Percentiles rank a stretch among this genome's conserved stretches.
Conservation (phyloP, 495 filamentous ascomycete species). For the Pseudoneurospora amorphoporcata region DNA sequence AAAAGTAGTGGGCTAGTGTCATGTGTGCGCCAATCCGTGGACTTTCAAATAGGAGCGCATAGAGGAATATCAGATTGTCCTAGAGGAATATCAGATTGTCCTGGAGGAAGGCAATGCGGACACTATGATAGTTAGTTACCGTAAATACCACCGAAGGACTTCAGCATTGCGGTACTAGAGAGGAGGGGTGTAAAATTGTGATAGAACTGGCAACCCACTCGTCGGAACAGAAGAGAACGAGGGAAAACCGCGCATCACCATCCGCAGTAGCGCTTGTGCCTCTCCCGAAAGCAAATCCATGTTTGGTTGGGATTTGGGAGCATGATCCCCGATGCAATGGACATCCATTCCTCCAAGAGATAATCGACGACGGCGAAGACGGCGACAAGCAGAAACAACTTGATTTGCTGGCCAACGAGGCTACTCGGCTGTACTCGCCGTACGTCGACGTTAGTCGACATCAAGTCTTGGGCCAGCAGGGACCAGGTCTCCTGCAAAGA, state of each 20-base stretch:
- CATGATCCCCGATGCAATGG: neutral
- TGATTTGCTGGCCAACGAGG: neutral
- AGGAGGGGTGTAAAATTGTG: neutral
- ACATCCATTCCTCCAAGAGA: neutral
- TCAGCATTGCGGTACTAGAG: neutral
- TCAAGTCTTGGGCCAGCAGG: neutral
- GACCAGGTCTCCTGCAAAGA: neutral
- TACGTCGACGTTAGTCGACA: neutral
- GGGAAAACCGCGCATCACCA: slow-evolving; percentile 1
- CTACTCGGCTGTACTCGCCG: neutral
- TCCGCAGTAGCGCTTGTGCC: neutral
- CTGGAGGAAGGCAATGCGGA: neutral
- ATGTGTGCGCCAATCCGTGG: neutral
- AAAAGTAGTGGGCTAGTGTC: neutral
- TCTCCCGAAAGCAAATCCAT: neutral
- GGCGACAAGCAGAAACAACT: neutral
- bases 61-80: neutral
- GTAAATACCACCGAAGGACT: neutral
- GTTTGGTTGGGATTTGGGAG: neutral
- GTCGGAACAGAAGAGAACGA: neutral
- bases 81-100: neutral
- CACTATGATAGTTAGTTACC: neutral
- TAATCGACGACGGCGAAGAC: neutral
- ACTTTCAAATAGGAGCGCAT: neutral
- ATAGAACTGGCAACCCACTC: neutral